Percentiles rank a stretch among this genome's conserved stretches.
These are phyloP conservation scores for Eleusine indica DNA, from an alignment of 176 grass and related monocot species.

Conservation along the genomic window DNA sequence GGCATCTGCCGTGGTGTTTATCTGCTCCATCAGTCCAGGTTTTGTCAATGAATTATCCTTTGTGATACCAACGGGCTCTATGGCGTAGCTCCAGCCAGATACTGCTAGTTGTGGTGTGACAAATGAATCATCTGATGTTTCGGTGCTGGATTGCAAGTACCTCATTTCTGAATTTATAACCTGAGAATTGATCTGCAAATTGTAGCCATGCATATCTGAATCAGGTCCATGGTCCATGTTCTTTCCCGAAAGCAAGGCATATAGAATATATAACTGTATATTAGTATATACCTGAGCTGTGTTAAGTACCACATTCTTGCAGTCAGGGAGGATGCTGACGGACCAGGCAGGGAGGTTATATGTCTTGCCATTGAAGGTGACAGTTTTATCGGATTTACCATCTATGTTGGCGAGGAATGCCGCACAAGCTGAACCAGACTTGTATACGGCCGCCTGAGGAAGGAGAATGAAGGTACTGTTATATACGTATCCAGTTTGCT, in stretches of 20 bases:
- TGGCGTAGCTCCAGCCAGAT: constrained; percentile 77
- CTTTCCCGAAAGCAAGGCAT: constrained; percentile 11
- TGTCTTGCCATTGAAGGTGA: constrained; percentile 79
- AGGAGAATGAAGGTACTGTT: constrained; percentile 13
- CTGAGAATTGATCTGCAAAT: constrained; percentile 74
- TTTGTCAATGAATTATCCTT: constrained; percentile 73
- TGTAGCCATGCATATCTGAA: background rate
- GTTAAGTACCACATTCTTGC: constrained; percentile 91
- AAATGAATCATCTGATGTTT: constrained; percentile 44
- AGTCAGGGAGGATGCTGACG: constrained; percentile 98
- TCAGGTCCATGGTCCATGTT: constrained; percentile 6
- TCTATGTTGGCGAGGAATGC: constrained; percentile 97
- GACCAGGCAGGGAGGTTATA: constrained; percentile 92
- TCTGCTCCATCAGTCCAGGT: constrained; percentile 84
- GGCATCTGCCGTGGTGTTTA: constrained; percentile 95
- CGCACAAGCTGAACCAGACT: constrained; percentile 62
- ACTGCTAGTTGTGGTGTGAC: constrained; percentile 38
- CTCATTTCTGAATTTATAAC: constrained; percentile 57
- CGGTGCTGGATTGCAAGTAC: constrained; percentile 50
- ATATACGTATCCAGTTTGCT: background rate
- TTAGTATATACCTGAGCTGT: constrained; percentile 73
- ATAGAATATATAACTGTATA: background rate
- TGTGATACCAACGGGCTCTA: constrained; percentile 88
- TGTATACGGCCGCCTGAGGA: constrained; percentile 74
- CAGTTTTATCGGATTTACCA: constrained; percentile 65